A percentile compares a stretch with the other conserved stretches of the same genome.
These are phyloP conservation scores for Vigna radiata DNA, from an alignment of 306 rosid genomes.

Conservation along the genomic window DNA sequence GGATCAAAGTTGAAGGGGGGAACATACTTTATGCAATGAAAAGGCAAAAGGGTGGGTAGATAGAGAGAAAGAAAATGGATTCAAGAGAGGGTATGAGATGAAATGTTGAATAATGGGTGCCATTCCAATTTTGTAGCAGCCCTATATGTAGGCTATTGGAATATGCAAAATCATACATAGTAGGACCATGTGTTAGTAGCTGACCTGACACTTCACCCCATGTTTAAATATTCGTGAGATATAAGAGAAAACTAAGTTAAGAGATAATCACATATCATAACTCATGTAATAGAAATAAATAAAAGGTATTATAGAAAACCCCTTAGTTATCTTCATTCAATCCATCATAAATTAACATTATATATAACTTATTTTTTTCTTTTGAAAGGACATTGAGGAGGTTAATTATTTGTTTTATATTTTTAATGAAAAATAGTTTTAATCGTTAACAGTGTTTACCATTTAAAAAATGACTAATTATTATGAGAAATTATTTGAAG, in stretches of 20 bases:
- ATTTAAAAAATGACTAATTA: too few relatives aligned
- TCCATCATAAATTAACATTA: too few relatives aligned
- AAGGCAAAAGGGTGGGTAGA: constrained; percentile 31
- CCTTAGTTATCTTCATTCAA: too few relatives aligned
- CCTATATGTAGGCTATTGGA: constrained; percentile 59
- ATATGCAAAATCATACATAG: constrained; percentile 49
- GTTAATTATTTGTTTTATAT: too few relatives aligned
- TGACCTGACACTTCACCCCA: constrained; percentile 39
- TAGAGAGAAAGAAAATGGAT: constrained; percentile 17
- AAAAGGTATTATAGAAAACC: not conserved
- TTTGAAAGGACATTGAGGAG: too few relatives aligned
- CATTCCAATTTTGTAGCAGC: constrained; percentile 35
- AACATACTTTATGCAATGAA: constrained; percentile 6
- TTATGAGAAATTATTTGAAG: too few relatives aligned
- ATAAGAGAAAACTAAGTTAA: not conserved
- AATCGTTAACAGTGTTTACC: too few relatives aligned
- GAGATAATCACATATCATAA: not conserved
- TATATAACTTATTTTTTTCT: too few relatives aligned
- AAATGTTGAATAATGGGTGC: constrained; percentile 44
- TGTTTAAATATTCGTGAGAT: not conserved
- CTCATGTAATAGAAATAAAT: not conserved
- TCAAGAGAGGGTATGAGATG: constrained; percentile 26
- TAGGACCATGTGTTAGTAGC: constrained; percentile 57
- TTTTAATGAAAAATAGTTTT: too few relatives aligned
- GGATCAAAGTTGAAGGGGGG: constrained; percentile 35